Evolutionary conservation across 2,329 filamentous ascomycete genomes (phyloP), one percentile per base, ranked within the genome.

Genomic region (Nigrospora sphaerica): DNA sequence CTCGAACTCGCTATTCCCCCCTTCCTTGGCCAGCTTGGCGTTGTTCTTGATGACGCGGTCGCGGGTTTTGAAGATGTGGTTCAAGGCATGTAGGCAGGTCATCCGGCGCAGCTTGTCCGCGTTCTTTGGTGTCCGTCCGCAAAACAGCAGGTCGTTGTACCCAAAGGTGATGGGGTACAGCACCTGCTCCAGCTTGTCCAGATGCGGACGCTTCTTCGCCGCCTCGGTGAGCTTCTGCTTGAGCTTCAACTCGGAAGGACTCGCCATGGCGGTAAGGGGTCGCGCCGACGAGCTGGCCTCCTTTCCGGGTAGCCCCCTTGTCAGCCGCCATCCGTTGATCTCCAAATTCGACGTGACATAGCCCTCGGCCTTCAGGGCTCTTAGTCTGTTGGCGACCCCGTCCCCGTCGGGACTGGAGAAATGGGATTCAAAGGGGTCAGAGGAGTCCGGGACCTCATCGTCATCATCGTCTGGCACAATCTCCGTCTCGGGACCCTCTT

Each of bases 11-110:
- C 77, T 70, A 34, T 75, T 74, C 11, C 78, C 76, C 4, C 80
- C 75, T 45, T 85, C 80, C 55, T 83, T 83, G 11, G 85, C 74
- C 12, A 95, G 68, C 52, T 83, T 88, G 45, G 86, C 80, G 60
- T 91, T 97, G 68, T 97, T 95, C 66, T 95, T 97, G 50, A 97
- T 79, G 0, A 97, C 86, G 31, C 83, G 81, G 60, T 97, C 92
- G 53, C 93, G 83, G 2, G 92, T 96, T 80, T 95, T 96, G 66
- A 95, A 83, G 36, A 97, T 75, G 61, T 97, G 93, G 62, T 97
- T 97, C 12, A 97, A 72, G 3, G 85, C 84, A 65, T 98, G 93
- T 2, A 96, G 72, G 55, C 86, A 89, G 14, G 82, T 75, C 44
- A 95, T 69, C 36, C 83, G 80, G 43, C 89, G 81, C 42, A 97